These are phyloP conservation scores for Paramecium sonneborni DNA, from an alignment of 73 alveolate species.

Conservation along the genomic window DNA sequence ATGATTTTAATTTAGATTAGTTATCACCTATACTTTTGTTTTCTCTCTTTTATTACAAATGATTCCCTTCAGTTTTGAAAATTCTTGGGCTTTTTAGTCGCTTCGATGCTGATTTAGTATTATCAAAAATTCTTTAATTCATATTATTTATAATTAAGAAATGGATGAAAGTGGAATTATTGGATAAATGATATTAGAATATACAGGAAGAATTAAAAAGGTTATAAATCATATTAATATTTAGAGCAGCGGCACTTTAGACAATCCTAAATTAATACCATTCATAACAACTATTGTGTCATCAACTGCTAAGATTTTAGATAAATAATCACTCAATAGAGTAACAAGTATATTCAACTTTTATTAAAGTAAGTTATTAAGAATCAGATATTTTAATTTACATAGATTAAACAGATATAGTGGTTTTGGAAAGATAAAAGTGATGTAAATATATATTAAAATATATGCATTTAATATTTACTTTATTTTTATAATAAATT, in stretches of 20 bases:
- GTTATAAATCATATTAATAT: background rate
- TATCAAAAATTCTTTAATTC: background rate
- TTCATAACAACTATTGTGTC: background rate
- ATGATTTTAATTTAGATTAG: background rate
- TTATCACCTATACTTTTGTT: background rate
- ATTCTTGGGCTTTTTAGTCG: background rate
- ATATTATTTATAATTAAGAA: background rate
- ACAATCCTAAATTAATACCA: background rate
- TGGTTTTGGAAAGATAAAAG: slow-evolving; percentile 1
- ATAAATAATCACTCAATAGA: background rate
- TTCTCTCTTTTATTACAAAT: background rate
- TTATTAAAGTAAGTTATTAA: background rate
- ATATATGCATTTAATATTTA: background rate
- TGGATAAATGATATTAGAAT: slow-evolving; percentile 28
- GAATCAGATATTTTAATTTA: background rate
- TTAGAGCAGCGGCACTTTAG: slow-evolving; percentile 30
- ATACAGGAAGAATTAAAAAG: background rate
- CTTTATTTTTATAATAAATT: background rate
- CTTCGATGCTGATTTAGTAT: background rate
- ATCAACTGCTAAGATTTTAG: slow-evolving; percentile 20
- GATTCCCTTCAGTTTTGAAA: background rate
- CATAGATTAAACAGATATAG: background rate
- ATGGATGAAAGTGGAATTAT: slow-evolving; percentile 53
- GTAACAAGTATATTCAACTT: background rate
- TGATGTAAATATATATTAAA: background rate